Evolutionary conservation across 1,284 basidiomycete species (phyloP).

Genomic region (Pterulicium gracile): DNA sequence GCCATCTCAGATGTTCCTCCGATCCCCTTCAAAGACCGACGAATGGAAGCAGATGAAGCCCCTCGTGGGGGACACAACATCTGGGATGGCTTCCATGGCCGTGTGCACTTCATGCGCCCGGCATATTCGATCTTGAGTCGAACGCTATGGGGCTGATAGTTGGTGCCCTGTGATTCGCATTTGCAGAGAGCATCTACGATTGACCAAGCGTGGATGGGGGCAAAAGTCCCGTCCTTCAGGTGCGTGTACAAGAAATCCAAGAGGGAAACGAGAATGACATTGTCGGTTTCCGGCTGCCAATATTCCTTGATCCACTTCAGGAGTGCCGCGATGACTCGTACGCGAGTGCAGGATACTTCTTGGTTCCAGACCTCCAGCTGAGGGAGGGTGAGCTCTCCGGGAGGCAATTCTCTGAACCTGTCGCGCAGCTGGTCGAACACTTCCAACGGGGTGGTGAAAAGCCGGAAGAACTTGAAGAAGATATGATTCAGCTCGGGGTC

Average conservation of each 20-base stretch:
- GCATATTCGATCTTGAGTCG: neutral
- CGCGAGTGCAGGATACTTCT: neutral
- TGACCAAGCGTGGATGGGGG: neutral
- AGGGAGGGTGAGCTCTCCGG: neutral
- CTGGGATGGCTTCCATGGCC: neutral
- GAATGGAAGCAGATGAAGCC: neutral
- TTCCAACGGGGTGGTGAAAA: neutral
- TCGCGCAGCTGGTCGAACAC: neutral
- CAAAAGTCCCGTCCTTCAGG: neutral
- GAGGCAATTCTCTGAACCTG: neutral
- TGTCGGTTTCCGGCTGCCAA: neutral
- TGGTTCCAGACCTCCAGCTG: neutral
- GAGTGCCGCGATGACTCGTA: neutral
- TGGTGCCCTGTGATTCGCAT: neutral
- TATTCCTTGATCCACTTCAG: neutral
- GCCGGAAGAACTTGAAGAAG: neutral
- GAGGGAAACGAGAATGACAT: neutral
- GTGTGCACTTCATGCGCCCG: neutral
- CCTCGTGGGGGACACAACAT: neutral
- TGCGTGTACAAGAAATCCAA: neutral
- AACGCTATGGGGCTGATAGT: neutral
- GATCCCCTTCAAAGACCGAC: neutral
- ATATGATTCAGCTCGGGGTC: neutral
- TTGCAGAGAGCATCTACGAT: neutral
- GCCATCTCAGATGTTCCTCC: neutral